phyloP scores from a whole-genome alignment of 176 grass and related monocot species.

The Carex littledalei region DNA sequence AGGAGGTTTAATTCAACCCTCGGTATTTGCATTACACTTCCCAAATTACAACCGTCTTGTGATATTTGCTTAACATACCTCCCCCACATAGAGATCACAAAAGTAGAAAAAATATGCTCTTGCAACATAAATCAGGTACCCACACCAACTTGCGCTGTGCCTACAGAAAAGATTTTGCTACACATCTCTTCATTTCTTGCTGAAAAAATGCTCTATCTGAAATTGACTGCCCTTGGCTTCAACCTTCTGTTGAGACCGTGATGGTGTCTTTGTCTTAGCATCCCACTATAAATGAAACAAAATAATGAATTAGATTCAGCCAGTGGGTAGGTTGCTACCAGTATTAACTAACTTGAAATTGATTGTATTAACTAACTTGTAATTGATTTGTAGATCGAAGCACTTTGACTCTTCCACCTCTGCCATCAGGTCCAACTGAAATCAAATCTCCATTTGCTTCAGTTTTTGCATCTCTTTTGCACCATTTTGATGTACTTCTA shows the following conservation, averaged over 20 bases:
- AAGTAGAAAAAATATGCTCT: background rate
- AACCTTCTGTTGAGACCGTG: slow-evolving; percentile 43
- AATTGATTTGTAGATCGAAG: slow-evolving; percentile 46
- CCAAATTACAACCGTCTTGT: background rate
- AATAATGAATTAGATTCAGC: background rate
- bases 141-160: background rate
- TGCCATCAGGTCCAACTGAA: slow-evolving; percentile 62
- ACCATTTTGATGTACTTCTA: slow-evolving; percentile 61
- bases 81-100: background rate
- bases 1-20: background rate
- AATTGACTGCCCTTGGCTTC: slow-evolving; percentile 57
- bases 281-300: slow-evolving; percentile 26
- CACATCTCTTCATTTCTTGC: slow-evolving; percentile 36
- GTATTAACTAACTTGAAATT: slow-evolving; percentile 34
- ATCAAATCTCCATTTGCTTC: slow-evolving; percentile 60
- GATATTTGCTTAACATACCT: background rate
- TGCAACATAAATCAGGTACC: background rate
- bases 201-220: slow-evolving; percentile 80
- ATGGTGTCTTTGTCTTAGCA: slow-evolving; percentile 32
- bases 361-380: slow-evolving; percentile 30
- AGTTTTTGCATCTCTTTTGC: slow-evolving; percentile 26
- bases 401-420: slow-evolving; percentile 82
- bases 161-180: background rate
- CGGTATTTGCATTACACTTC: background rate
- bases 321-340: background rate